Conservation (phyloP, 1,139 yeast species). For the Nakaseomyces uthaithaninus region DNA sequence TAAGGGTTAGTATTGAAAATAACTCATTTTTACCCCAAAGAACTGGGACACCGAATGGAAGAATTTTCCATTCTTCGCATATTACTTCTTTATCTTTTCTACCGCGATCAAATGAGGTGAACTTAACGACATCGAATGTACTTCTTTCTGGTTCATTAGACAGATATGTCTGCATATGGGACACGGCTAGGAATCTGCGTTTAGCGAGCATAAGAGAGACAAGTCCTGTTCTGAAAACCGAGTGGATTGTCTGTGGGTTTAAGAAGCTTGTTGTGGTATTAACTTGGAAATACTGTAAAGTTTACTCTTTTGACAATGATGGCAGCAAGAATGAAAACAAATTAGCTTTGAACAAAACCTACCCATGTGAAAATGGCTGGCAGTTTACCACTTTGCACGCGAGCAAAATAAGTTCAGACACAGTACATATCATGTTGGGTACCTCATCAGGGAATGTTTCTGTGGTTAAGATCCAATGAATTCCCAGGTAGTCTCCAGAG, state of each 20-base stretch:
- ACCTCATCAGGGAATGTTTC: neutral
- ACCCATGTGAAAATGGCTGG: neutral
- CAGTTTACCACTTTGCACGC: neutral
- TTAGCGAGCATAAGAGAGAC: neutral
- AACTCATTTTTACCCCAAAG: slow-evolving; percentile 22
- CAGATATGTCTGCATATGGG: neutral
- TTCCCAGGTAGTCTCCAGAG: too few species aligned
- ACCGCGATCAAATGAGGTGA: slow-evolving; percentile 17
- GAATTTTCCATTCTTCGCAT: slow-evolving; percentile 5
- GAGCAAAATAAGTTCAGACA: neutral
- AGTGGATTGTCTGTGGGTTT: neutral
- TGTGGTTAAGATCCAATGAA: neutral
- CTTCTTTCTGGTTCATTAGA: neutral
- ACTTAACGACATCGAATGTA: slow-evolving; percentile 6
- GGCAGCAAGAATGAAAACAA: neutral
- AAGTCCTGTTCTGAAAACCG: neutral
- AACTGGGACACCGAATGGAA: neutral
- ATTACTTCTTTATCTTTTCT: slow-evolving; percentile 9
- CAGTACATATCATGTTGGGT: neutral
- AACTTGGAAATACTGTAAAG: neutral
- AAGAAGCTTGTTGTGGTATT: neutral
- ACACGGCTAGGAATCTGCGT: neutral
- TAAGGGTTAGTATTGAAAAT: slow-evolving; percentile 14
- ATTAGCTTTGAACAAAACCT: neutral
- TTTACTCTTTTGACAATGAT: neutral